Base-by-base conservation (phyloP, 148 eudicot species). In the Pharnaceum exiguum region DNA sequence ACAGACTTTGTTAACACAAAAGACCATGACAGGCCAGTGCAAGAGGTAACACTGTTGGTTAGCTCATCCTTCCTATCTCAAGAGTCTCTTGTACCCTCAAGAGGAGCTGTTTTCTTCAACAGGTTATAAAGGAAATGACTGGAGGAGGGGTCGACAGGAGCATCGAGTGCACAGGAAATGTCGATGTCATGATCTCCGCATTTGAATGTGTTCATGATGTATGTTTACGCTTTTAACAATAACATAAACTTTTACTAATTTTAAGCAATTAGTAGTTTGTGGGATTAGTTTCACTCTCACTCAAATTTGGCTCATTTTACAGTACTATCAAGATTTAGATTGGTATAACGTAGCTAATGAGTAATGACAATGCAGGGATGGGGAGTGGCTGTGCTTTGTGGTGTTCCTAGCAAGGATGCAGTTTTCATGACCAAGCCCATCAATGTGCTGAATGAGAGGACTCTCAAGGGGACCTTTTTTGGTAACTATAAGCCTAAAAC, bases 151-250 rank as follows among this genome's bases (percentile, higher is more conserved):
- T 82, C 5, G 94, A 86, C 63, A 58, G 85, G 51, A 78, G 82
- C 44, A 58, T 82, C 0, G 94, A 86, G 69, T 86, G 89, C 40
- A 82, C 89, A 1, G 94, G 89, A 46, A 72, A 80, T 42, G 51
- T 76, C 22, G 76, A 82, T 42, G 81, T 82, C 10, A 88, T 85
- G 93, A 88, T 88, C 33, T 82, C 93, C 17, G 96, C 96, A 18
- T 88, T 85, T 22, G 93, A 88, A 71, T 85, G 93, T 48, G 89
- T 85, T 60, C 96, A 88, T 59, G 96, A 88, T 76, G 95, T 84
- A 79, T 17, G 81, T 33, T 59, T 46, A 15, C 31, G 22, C 17
- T 18, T 8, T 50, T n/a, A n/a, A n/a, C n/a, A n/a, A n/a, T n/a
- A n/a, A n/a, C n/a, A n/a, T n/a, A n/a, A n/a, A n/a, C n/a, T n/a